These are phyloP conservation scores for Geotrichum ghanense DNA, from an alignment of 805 yeast genomes.

Conservation along the genomic window DNA sequence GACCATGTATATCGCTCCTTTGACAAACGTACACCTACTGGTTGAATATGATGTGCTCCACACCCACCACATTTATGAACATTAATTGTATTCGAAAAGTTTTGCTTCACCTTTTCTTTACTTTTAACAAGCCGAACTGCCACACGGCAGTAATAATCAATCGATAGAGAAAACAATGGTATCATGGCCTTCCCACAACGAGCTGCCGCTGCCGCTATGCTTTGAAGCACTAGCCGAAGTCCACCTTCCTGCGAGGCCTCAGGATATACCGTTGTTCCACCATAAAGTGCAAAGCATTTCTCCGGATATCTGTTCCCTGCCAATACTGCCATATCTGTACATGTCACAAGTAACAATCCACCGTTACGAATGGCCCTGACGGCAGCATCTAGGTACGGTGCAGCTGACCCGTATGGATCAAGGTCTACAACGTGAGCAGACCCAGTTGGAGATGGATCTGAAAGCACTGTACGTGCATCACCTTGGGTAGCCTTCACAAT, in stretches of 20 bases:
- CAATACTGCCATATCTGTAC: conserved; percentile 91
- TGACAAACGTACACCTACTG: conserved; percentile 46
- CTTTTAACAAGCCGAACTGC: conserved; percentile 68
- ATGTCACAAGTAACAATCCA: conserved; percentile 81
- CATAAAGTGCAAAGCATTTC: conserved; percentile 88
- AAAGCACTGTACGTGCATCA: conserved; percentile 52
- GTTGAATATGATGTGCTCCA: conserved; percentile 58
- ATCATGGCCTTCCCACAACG: conserved; percentile 78
- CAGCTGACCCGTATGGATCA: conserved; percentile 96
- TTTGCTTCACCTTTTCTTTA: conserved; percentile 71
- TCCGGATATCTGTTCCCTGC: conserved; percentile 97
- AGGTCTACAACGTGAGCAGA: conserved; percentile 75
- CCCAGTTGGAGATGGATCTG: too few relatives aligned
- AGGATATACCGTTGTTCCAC: conserved; percentile 78
- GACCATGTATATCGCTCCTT: conserved; percentile 12
- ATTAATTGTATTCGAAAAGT: conserved; percentile 66
- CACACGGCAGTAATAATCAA: conserved; percentile 86
- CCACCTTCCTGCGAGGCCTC: conserved; percentile 94
- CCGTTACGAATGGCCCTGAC: conserved; percentile 72
- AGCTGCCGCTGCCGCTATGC: conserved; percentile 76
- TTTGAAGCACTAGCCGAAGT: conserved; percentile 64
- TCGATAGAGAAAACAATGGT: conserved; percentile 75
- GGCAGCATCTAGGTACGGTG: conserved; percentile 92
- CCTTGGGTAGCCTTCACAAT: conserved; percentile 59
- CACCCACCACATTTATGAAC: conserved; percentile 84